A percentile compares a stretch with the other conserved stretches of the same genome.
Evolutionary conservation across 2,329 filamentous ascomycete genomes (phyloP).

Genomic region (Orbilia blumenaviensis): DNA sequence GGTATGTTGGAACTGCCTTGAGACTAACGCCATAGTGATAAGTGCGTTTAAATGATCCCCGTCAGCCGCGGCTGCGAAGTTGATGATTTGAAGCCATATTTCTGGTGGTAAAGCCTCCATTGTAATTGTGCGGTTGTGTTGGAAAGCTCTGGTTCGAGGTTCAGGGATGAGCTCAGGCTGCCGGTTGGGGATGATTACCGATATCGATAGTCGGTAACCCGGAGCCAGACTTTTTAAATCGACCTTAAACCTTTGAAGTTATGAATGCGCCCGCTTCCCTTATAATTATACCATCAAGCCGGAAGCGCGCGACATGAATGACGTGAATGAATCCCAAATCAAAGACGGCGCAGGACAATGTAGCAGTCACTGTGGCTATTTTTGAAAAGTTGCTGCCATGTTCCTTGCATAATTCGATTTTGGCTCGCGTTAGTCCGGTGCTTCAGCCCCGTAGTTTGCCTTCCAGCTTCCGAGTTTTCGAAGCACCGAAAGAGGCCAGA

Average conservation of each 20-base stretch:
- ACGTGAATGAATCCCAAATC: conserved; percentile 34
- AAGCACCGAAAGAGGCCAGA: conserved; percentile 36
- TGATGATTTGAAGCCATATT: conserved; percentile 52
- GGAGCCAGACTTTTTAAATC: too few species aligned
- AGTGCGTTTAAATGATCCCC: conserved; percentile 44
- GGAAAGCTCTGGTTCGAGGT: background rate
- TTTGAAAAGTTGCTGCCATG: conserved; percentile 24
- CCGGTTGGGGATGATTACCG: too few species aligned
- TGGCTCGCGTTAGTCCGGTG: background rate
- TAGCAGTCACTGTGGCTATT: conserved; percentile 46
- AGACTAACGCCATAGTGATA: conserved; percentile 55
- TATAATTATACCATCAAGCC: background rate
- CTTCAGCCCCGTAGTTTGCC: conserved; percentile 49
- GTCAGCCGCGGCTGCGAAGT: conserved; percentile 35
- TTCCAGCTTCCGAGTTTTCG: background rate
- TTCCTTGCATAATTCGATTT: conserved; percentile 40
- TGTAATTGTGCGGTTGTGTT: conserved; percentile 1
- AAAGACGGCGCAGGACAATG: conserved; percentile 33
- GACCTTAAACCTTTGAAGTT: too few species aligned
- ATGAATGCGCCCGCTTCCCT: background rate
- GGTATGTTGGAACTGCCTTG: conserved; percentile 55
- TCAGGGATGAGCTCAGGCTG: conserved; percentile 3
- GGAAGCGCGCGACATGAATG: background rate
- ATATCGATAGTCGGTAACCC: too few species aligned
- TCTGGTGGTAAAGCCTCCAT: conserved; percentile 44